Evolutionary conservation across 805 yeast species (phyloP).

Genomic region (Starmerella ratchasimensis): DNA sequence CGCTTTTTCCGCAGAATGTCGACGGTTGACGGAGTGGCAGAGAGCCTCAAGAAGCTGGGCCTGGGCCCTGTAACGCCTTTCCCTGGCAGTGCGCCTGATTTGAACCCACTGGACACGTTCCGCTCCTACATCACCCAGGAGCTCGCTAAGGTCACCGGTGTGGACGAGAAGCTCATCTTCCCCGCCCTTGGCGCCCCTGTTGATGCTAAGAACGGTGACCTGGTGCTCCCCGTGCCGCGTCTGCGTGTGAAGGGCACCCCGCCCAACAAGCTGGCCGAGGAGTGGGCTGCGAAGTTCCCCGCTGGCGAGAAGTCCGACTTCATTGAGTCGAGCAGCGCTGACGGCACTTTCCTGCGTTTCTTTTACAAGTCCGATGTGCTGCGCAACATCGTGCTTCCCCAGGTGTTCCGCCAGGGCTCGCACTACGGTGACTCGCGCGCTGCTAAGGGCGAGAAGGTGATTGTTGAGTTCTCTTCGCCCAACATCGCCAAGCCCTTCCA

Average conservation of each 20-base stretch:
- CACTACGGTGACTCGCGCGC: conserved; percentile 63
- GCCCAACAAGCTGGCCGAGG: conserved; percentile 56
- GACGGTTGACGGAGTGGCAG: conserved; percentile 12
- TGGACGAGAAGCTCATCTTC: conserved; percentile 52
- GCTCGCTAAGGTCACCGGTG: conserved; percentile 58
- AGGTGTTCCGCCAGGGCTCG: conserved; percentile 43
- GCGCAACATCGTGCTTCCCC: conserved; percentile 54
- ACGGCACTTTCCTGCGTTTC: conserved; percentile 87
- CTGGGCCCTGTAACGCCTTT: conserved; percentile 13
- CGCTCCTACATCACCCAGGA: conserved; percentile 81
- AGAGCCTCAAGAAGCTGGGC: conserved; percentile 18
- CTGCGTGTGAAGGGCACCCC: conserved; percentile 69
- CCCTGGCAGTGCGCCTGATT: conserved; percentile 55
- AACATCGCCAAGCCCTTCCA: conserved; percentile 99
- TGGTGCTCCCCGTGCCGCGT: conserved; percentile 84
- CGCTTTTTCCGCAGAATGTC: conserved; percentile 15
- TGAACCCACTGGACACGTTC: conserved; percentile 73
- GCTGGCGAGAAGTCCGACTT: conserved; percentile 38
- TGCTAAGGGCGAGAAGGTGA: conserved; percentile 54
- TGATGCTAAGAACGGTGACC: conserved; percentile 81
- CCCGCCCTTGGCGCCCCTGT: conserved; percentile 81
- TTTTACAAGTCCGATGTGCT: conserved; percentile 58
- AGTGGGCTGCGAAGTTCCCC: conserved; percentile 70
- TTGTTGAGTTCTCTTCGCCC: conserved; percentile 92
- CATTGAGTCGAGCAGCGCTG: conserved; percentile 57